Base-by-base conservation (phyloP, 768 basidiomycete genomes). In the Hygrocybe coccinea region DNA sequence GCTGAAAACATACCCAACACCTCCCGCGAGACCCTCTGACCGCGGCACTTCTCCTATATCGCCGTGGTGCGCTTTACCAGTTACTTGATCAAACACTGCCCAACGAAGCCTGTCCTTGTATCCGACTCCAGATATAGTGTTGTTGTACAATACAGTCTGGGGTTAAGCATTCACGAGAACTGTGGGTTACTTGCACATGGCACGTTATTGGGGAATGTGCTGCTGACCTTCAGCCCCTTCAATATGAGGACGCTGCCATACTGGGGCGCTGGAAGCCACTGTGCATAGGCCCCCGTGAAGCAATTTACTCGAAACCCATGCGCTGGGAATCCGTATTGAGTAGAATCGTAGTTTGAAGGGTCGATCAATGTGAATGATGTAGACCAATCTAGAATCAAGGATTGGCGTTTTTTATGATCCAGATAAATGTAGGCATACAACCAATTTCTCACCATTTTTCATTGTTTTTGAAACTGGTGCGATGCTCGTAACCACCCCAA, bases 211-310 rank as follows among this genome's bases (percentile, higher is more conserved):
- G 21, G n/a, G 14, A 29, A 25, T 14, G 24, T 33, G 29, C n/a
- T n/a, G 17, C 41, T 19, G 21, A 83, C 85, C 75, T 78, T 82
- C 33, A 85, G 67, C 45, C 70, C 67, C 39, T 71, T 74, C 22
- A 85, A 62, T 50, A 86, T 71, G 7, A 86, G 59, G 19, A 86
- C 62, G 55, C 85, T 79, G 1, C 80, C 79, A n/a, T 58, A 52
- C 3, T 67, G 67, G 14, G 78, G 72, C 35, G 69, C 65, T 1
- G 86, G 85, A 2, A 87, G 65, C 77, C 77, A 82, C 52, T 77
- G 71, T 21, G 61, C 37, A 57, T 79, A 60, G 46, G 68, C 70
- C 59, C 74, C 74, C 5, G 77, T 74, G 61, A 89, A 89, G 52
- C 78, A 81, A 46, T 75, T 84, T 22, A 79, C 65, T 57, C 50